A percentile compares a stretch with the other conserved stretches of the same genome.
Conservation (phyloP, 352 stramenopile species). For the Aphanomyces stellatus region DNA sequence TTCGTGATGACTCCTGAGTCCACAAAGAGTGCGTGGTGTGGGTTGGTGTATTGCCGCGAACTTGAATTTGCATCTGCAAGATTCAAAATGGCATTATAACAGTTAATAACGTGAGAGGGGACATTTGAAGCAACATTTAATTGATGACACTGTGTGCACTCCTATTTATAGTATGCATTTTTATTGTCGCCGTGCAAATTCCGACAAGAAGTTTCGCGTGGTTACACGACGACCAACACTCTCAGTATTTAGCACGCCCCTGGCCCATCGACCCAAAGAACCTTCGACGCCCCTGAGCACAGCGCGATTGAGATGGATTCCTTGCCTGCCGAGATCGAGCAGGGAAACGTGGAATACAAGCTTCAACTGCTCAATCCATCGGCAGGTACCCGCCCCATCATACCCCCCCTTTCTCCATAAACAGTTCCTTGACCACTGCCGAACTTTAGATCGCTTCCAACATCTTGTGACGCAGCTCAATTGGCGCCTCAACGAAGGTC, state of each 20-base stretch:
- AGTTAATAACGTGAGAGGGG: no score
- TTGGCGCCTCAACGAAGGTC: constrained; percentile 85
- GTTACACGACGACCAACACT: background rate
- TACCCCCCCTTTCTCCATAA: no score
- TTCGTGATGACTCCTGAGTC: no score
- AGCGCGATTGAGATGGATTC: background rate
- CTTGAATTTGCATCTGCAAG: no score
- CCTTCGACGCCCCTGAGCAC: background rate
- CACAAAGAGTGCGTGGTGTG: no score
- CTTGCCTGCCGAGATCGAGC: constrained; percentile 73
- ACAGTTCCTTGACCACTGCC: background rate
- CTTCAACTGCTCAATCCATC: constrained; percentile 69
- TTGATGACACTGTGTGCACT: no score
- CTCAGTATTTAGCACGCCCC: background rate
- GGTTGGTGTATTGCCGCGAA: no score
- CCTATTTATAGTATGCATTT: no score
- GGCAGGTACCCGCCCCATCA: constrained; percentile 32
- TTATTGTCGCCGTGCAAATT: background rate
- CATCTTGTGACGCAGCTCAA: constrained; percentile 87
- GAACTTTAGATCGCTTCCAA: constrained; percentile 48
- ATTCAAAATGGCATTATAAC: no score
- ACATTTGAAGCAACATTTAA: no score
- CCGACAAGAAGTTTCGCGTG: constrained; percentile 3
- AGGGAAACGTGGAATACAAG: constrained; percentile 90
- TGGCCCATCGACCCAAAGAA: background rate